These are phyloP conservation scores for Grosmannia penicillata DNA, from an alignment of 2,329 filamentous ascomycete species.

Conservation along the genomic window DNA sequence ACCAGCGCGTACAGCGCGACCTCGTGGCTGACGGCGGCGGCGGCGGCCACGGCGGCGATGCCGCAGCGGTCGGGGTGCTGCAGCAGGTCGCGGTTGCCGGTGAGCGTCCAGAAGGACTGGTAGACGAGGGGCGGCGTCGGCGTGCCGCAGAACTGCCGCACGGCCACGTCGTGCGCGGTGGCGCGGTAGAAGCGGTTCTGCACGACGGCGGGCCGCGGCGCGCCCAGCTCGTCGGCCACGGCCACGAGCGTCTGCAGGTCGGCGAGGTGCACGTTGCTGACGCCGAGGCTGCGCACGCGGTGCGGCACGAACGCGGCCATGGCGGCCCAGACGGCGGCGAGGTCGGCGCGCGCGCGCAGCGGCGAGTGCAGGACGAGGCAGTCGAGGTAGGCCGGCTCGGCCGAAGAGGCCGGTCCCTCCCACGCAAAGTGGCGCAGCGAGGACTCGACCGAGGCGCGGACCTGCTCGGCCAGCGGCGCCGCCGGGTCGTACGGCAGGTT, in stretches of 20 bases:
- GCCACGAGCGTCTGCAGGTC: conserved; percentile 38
- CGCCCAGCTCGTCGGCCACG: background rate
- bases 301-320: conserved; percentile 53
- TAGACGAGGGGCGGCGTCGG: conserved; percentile 21
- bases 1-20: conserved; percentile 33
- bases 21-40: conserved; percentile 20
- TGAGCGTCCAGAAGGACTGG: conserved; percentile 41
- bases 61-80: conserved; percentile 26
- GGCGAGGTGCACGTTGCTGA: conserved; percentile 55
- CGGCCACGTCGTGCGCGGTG: conserved; percentile 35
- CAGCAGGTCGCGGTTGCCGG: conserved; percentile 27
- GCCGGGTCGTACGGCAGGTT: conserved; percentile 44
- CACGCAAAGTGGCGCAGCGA: conserved; percentile 48
- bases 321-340: conserved; percentile 49
- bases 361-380: conserved; percentile 60
- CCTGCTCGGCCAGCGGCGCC: conserved; percentile 45
- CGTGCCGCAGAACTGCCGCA: conserved; percentile 37
- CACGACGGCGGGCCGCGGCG: conserved; percentile 39
- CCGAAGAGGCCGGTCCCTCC: conserved; percentile 14
- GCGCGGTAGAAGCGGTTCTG: conserved; percentile 60
- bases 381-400: conserved; percentile 40
- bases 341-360: conserved; percentile 26
- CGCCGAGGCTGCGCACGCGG: conserved; percentile 51
- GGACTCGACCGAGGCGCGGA: conserved; percentile 49
- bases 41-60: conserved; percentile 25